Evolutionary conservation across 768 basidiomycete genomes (phyloP), one percentile per base, ranked within the genome.

Genomic region (Amanita muscaria): DNA sequence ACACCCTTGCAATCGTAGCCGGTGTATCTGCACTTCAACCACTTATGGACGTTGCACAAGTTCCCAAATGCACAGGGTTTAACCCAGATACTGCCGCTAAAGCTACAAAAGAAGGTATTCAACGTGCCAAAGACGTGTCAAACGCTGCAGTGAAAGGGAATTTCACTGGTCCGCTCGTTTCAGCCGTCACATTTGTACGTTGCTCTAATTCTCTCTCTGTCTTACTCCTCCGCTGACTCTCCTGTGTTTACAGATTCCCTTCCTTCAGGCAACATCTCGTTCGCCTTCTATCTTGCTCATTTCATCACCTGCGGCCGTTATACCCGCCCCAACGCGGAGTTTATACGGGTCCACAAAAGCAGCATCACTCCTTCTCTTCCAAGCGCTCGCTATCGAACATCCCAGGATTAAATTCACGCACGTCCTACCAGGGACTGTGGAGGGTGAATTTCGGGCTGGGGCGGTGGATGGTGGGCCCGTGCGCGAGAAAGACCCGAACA

Each of bases 341-440:
- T 64, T 97, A 27, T 97, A 97, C 57, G 79, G 74, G 0, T 78
- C 89, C 3, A 87, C 84, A 8, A 96, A 97, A 60, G 70, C 83
- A 2, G 85, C 90, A 0, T 79, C 84, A 1, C 73, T 88, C 22
- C 50, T 82, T 4, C 77, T 92, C 45, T 90, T 80, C 59, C 85
- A 87, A 59, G 70, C 83, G 0, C 76, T 91, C 24, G 67, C 88
- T 3, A 84, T 89, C 48, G 89, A 91, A 52, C 82, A 90, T 49
- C 83, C 86, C 5, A 56, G 61, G 2, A 76, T 92, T 51, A 36
- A 62, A 0, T 89, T 88, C 60, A 69, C 79, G 0, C 67, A 68
- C 46, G 53, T 83, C 53, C 58, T 88, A 2, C 86, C 87, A 6
- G 69, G 70, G 25, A 88, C 86, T 9, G 74, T 90, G 23, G 76